Evolutionary conservation across 2,329 filamentous ascomycete species (phyloP).

Genomic region (Hypoxylon sp.): DNA sequence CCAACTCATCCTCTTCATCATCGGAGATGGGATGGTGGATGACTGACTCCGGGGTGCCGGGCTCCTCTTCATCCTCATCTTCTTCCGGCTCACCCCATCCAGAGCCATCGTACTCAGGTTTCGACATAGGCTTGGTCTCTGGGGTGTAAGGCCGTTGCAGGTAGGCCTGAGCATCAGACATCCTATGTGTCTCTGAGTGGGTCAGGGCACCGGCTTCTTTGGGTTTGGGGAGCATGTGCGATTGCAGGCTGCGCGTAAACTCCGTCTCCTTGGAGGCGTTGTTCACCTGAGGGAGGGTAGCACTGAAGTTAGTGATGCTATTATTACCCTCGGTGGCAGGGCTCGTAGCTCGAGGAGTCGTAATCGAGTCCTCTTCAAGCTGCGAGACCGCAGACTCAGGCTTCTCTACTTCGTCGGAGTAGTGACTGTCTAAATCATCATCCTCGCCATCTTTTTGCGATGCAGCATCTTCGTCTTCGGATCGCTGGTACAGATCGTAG

Average conservation of each 20-base stretch:
- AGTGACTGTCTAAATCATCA: conserved; percentile 67
- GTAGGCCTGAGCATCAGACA: conserved; percentile 53
- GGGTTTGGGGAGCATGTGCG: conserved; percentile 60
- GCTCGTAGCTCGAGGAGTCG: conserved; percentile 63
- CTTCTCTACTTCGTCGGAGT: conserved; percentile 59
- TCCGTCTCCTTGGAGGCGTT: conserved; percentile 51
- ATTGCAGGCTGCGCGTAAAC: conserved; percentile 59
- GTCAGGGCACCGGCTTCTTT: conserved; percentile 52
- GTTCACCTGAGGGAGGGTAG: conserved; percentile 55
- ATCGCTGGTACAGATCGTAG: conserved; percentile 73
- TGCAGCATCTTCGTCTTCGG: conserved; percentile 55
- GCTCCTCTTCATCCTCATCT: conserved; percentile 61
- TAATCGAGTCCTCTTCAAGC: conserved; percentile 59
- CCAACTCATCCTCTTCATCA: conserved; percentile 51
- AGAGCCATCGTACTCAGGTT: conserved; percentile 72
- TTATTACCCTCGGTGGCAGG: conserved; percentile 50
- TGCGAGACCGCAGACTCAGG: conserved; percentile 44
- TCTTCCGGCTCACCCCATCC: conserved; percentile 61
- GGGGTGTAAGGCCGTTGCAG: conserved; percentile 63
- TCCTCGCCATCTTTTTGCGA: conserved; percentile 53
- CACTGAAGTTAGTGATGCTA: conserved; percentile 50
- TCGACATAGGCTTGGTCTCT: conserved; percentile 62
- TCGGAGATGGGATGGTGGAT: conserved; percentile 78
- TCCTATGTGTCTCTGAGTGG: conserved; percentile 51
- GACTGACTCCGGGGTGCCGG: conserved; percentile 87